Conservation (phyloP, 371 early-diverging fungal species). For the Coemansia sp. region DNA sequence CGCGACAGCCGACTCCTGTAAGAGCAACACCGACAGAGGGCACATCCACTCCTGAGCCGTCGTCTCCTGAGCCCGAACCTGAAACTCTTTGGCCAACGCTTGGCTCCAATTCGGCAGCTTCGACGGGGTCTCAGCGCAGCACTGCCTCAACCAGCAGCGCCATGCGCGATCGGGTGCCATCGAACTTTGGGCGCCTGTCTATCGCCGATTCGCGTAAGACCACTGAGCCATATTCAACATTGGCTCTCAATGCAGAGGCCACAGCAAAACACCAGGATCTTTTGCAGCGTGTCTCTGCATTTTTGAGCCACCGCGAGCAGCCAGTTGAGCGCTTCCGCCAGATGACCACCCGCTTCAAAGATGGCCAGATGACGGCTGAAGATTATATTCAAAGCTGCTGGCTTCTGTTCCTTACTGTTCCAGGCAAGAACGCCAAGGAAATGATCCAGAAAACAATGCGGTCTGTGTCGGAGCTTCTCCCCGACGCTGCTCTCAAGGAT, state of each 20-base stretch:
- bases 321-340: constrained; percentile 45
- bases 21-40: not conserved
- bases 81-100: constrained; percentile 43
- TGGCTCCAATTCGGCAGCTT: constrained; percentile 7
- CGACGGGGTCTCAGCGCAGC: not conserved
- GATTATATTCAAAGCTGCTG: constrained; percentile 48
- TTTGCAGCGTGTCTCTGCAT: constrained; percentile 43
- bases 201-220: not conserved
- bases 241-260: constrained; percentile 8
- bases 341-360: constrained; percentile 38
- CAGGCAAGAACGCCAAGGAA: constrained; percentile 46
- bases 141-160: not conserved
- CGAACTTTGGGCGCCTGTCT: constrained; percentile 30
- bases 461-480: constrained; percentile 29
- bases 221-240: not conserved
- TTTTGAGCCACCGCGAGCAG: constrained; percentile 48
- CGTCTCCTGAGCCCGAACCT: constrained; percentile 19
- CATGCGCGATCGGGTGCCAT: constrained; percentile 22
- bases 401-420: constrained; percentile 46
- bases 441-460: constrained; percentile 45
- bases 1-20: not conserved
- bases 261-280: constrained; percentile 37
- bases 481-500: constrained; percentile 14
- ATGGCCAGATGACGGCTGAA: constrained; percentile 16
- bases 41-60: constrained; percentile 9